Evolutionary conservation across 441 rosid genomes (phyloP).

Genomic region (Croton setiger): DNA sequence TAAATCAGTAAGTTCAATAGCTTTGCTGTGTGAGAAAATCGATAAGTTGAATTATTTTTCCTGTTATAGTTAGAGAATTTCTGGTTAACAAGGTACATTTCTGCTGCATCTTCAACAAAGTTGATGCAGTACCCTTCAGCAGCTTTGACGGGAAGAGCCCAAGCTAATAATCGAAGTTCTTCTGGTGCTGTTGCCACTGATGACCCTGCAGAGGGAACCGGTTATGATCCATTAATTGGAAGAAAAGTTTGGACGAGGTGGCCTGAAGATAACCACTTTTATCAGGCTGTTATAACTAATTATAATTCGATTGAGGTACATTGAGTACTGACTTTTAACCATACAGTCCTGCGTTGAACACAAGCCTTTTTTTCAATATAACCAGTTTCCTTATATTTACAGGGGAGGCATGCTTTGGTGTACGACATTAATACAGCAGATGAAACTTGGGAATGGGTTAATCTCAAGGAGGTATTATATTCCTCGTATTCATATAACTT

Average conservation of each 20-base stretch:
- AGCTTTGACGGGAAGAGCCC: slow-evolving; percentile 62
- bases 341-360: slow-evolving; percentile 17
- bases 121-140: slow-evolving; percentile 60
- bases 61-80: slow-evolving; percentile 2
- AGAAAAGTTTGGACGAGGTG: slow-evolving; percentile 94
- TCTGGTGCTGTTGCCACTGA: slow-evolving; percentile 48
- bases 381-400: slow-evolving; percentile 26
- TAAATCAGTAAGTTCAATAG: slow-evolving; percentile 67
- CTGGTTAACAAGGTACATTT: slow-evolving; percentile 16
- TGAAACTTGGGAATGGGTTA: slow-evolving; percentile 99
- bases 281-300: slow-evolving; percentile 89
- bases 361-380: slow-evolving; percentile 17
- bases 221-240: slow-evolving; percentile 70
- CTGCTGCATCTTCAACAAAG: slow-evolving; percentile 39
- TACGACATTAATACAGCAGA: slow-evolving; percentile 74
- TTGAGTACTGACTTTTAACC: slow-evolving; percentile 13
- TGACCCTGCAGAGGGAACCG: slow-evolving; percentile 59
- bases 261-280: slow-evolving; percentile 96
- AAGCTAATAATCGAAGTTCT: slow-evolving; percentile 43
- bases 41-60: slow-evolving; percentile 1
- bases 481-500: slow-evolving; percentile 3
- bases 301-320: slow-evolving; percentile 68
- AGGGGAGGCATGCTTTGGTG: slow-evolving; percentile 97
- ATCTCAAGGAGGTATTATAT: slow-evolving; percentile 88
- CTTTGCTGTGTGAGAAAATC: neutral